Evolutionary conservation across 2,329 filamentous ascomycete genomes (phyloP).

Genomic region (Alternaria ventricosa): DNA sequence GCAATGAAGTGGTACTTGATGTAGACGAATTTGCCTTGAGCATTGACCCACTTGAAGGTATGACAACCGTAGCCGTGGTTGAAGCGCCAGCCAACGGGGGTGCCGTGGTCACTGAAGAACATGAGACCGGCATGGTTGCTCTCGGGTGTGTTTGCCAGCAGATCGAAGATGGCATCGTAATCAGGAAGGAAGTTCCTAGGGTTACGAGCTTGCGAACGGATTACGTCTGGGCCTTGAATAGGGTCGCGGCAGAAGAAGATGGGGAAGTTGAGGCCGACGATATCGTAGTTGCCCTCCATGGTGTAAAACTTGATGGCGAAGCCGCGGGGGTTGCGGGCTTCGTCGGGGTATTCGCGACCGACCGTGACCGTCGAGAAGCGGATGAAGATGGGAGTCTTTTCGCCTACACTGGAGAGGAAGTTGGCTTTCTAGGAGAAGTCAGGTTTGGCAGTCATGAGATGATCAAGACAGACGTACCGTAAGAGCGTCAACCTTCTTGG

Average conservation of each 20-base stretch:
- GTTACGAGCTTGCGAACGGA: slow-evolving; percentile 56
- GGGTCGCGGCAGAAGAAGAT: slow-evolving; percentile 60
- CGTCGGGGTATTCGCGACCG: slow-evolving; percentile 54
- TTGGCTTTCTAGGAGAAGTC: slow-evolving; percentile 44
- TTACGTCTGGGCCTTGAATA: slow-evolving; percentile 57
- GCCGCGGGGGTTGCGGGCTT: slow-evolving; percentile 56
- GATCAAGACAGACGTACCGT: slow-evolving; percentile 26
- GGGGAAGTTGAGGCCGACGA: slow-evolving; percentile 58
- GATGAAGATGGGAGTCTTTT: slow-evolving; percentile 53
- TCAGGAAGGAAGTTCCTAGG: slow-evolving; percentile 59
- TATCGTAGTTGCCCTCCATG: slow-evolving; percentile 57
- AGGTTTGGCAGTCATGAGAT: not conserved
- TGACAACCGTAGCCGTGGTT: slow-evolving; percentile 54
- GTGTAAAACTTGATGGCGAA: slow-evolving; percentile 61
- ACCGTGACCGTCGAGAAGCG: slow-evolving; percentile 56
- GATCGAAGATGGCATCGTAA: slow-evolving; percentile 57
- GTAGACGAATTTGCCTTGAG: slow-evolving; percentile 58
- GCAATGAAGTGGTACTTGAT: slow-evolving; percentile 60
- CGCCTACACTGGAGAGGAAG: slow-evolving; percentile 49
- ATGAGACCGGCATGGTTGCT: slow-evolving; percentile 57
- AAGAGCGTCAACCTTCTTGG: slow-evolving; percentile 45
- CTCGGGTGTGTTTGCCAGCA: slow-evolving; percentile 58
- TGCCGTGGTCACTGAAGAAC: slow-evolving; percentile 60
- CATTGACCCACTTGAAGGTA: slow-evolving; percentile 58
- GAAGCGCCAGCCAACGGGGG: slow-evolving; percentile 54